Evolutionary conservation across 108 stramenopile species (phyloP).

Genomic region (Nannochloropsis gaditana): DNA sequence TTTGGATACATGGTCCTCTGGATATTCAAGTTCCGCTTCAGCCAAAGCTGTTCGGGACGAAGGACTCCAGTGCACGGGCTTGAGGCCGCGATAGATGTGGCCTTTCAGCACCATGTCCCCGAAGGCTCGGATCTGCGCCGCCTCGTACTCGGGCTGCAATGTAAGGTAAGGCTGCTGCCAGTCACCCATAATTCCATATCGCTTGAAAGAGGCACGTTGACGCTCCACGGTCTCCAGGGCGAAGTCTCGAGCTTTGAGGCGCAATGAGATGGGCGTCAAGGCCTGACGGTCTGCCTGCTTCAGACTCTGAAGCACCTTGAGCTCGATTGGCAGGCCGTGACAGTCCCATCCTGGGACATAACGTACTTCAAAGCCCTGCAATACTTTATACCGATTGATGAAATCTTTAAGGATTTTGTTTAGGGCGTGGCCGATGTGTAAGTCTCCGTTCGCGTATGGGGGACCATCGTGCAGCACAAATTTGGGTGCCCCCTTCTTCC

Average conservation of each 20-base stretch:
- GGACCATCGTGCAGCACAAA: conserved; percentile 98
- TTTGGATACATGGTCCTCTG: conserved; percentile 60
- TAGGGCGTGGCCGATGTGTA: conserved; percentile 97
- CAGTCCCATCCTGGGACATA: conserved; percentile 99
- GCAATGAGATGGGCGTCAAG: conserved; percentile 55
- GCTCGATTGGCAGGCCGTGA: conserved; percentile 97
- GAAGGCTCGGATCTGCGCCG: conserved; percentile 89
- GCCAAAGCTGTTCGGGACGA: conserved; percentile 90
- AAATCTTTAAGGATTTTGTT: conserved; percentile 98
- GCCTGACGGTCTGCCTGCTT: conserved; percentile 67
- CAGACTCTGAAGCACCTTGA: conserved; percentile 92
- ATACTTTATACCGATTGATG: conserved; percentile 87
- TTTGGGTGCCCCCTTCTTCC: conserved; percentile 45
- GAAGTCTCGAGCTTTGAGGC: conserved; percentile 78
- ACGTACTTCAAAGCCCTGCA: conserved; percentile 86
- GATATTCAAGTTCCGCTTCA: conserved; percentile 97
- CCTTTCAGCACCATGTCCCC: conserved; percentile 91
- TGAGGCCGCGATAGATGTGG: conserved; percentile 88
- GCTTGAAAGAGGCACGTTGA: conserved; percentile 74
- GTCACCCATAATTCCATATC: conserved; percentile 92
- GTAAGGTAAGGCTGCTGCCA: conserved; percentile 95
- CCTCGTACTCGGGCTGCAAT: conserved; percentile 89
- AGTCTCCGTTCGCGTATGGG: conserved; percentile 97
- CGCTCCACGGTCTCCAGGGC: conserved; percentile 82
- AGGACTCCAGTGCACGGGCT: conserved; percentile 98